phyloP scores from a whole-genome alignment of 2,329 filamentous ascomycete species.

The Xylogone sp. region DNA sequence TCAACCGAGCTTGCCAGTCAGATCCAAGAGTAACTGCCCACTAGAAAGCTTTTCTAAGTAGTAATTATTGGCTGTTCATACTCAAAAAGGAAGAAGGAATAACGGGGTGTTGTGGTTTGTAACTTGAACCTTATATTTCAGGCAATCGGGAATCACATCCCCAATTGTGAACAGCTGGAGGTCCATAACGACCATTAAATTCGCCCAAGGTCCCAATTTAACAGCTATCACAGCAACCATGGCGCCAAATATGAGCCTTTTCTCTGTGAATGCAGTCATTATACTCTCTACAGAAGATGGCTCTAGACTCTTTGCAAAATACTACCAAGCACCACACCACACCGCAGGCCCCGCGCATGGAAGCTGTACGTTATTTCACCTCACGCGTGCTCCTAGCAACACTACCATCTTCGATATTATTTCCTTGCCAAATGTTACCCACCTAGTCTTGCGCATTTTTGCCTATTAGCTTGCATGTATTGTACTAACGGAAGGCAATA shows the following conservation, averaged over 20 bases:
- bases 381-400: slow-evolving; percentile 20
- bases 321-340: slow-evolving; percentile 71
- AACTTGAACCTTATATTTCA: neutral
- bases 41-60: too few relatives aligned
- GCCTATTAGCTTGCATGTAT: neutral
- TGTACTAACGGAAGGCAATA: slow-evolving; percentile 12
- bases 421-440: neutral
- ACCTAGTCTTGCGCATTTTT: neutral
- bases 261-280: slow-evolving; percentile 73
- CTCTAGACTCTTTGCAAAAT: slow-evolving; percentile 89
- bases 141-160: neutral
- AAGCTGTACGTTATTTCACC: slow-evolving; percentile 19
- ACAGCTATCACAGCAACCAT: slow-evolving; percentile 39
- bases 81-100: too few relatives aligned
- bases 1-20: too few relatives aligned
- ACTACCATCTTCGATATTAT: neutral
- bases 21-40: too few relatives aligned
- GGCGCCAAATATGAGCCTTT: slow-evolving; percentile 72
- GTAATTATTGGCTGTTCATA: too few relatives aligned
- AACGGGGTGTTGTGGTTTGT: neutral
- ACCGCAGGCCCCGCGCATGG: slow-evolving; percentile 29
- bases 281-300: slow-evolving; percentile 84
- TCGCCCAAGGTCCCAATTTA: neutral
- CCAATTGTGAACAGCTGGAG: neutral
- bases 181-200: neutral